A percentile compares a stretch with the other conserved stretches of the same genome.
Evolutionary conservation across 2,329 filamentous ascomycete genomes (phyloP).

Genomic region (Hypocrella siamensis): DNA sequence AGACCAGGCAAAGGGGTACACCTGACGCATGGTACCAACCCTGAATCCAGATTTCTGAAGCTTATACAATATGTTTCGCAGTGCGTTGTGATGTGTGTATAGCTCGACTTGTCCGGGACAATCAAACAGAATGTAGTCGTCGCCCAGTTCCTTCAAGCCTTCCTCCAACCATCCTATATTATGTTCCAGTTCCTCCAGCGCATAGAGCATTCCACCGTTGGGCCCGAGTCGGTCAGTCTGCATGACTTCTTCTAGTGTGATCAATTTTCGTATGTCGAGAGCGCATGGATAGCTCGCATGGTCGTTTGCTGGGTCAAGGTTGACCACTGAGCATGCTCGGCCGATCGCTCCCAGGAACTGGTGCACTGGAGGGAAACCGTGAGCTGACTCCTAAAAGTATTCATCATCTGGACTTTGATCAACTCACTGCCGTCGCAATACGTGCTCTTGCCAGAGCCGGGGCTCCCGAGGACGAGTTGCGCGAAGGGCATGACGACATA

Average conservation of each 20-base stretch:
- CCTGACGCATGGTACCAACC: constrained; percentile 29
- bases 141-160: constrained; percentile 61
- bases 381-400: too few species aligned
- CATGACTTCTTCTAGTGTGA: constrained; percentile 94
- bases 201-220: constrained; percentile 85
- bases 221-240: constrained; percentile 76
- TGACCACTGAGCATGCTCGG: constrained; percentile 85
- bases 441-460: constrained; percentile 89
- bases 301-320: constrained; percentile 95
- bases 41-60: constrained; percentile 85
- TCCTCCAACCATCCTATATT: constrained; percentile 88
- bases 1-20: neutral
- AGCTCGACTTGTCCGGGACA: constrained; percentile 95
- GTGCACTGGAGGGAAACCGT: constrained; percentile 44
- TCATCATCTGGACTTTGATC: too few species aligned
- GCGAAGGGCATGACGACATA: constrained; percentile 38
- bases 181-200: constrained; percentile 84
- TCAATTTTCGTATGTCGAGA: constrained; percentile 75
- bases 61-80: constrained; percentile 82
- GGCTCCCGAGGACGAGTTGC: constrained; percentile 84
- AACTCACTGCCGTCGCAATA: constrained; percentile 83
- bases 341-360: constrained; percentile 96
- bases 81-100: constrained; percentile 84
- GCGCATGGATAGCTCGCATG: constrained; percentile 77
- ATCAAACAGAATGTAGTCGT: constrained; percentile 91